Conservation (phyloP, 768 basidiomycete genomes). For the Dictyophora rubrovolvata region DNA sequence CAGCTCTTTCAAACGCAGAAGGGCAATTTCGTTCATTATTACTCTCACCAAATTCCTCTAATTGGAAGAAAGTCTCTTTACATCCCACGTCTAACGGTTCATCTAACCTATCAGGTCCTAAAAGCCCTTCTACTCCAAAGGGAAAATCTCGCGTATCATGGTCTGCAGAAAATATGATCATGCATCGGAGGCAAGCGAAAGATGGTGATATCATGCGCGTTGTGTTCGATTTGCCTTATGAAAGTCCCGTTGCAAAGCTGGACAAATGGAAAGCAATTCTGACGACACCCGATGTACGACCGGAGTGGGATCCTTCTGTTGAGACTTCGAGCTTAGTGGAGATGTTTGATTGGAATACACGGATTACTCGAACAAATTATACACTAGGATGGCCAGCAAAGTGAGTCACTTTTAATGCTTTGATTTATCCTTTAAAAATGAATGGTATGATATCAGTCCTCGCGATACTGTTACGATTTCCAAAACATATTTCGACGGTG, state of each 20-base stretch:
- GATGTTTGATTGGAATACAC: constrained; percentile 73
- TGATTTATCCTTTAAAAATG: not conserved
- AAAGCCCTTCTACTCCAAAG: constrained; percentile 34
- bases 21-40: constrained; percentile 69
- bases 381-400: constrained; percentile 94
- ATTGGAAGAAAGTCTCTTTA: constrained; percentile 72
- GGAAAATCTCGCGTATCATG: constrained; percentile 46
- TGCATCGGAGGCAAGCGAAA: constrained; percentile 65
- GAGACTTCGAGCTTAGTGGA: constrained; percentile 76
- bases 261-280: constrained; percentile 77
- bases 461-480: constrained; percentile 92
- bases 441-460: constrained; percentile 43
- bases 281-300: constrained; percentile 75
- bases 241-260: constrained; percentile 49
- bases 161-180: constrained; percentile 62
- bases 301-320: constrained; percentile 92
- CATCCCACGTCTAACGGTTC: constrained; percentile 16
- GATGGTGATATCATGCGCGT: constrained; percentile 75
- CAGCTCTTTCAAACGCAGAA: constrained; percentile 66
- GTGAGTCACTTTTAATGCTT: constrained; percentile 36
- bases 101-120: constrained; percentile 22
- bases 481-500: constrained; percentile 67
- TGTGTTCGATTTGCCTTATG: constrained; percentile 65
- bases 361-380: constrained; percentile 85
- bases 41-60: constrained; percentile 52